Conservation (phyloP, 208 protist species). For the Balamuthia mandrillaris region DNA sequence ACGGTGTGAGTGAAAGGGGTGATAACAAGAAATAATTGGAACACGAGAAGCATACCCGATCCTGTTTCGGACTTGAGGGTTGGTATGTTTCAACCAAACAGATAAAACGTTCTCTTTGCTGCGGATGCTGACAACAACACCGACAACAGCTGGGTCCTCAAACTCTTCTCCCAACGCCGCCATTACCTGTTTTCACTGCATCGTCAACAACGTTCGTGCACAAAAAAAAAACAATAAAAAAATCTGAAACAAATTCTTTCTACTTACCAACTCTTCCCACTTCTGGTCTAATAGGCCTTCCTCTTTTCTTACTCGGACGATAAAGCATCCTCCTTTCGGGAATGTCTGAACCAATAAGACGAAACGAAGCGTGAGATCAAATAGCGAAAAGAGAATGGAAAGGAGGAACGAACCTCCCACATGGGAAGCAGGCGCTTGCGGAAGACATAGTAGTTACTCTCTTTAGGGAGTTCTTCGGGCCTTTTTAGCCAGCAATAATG, state of each 20-base stretch:
- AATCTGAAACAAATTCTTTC: neutral
- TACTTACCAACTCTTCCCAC: slow-evolving; percentile 51
- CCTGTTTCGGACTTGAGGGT: slow-evolving; percentile 29
- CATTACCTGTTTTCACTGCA: slow-evolving; percentile 7
- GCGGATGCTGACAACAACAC: slow-evolving; percentile 49
- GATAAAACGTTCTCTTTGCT: slow-evolving; percentile 51
- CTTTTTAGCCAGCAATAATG: slow-evolving; percentile 17
- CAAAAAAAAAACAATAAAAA: neutral
- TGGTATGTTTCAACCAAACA: slow-evolving; percentile 46
- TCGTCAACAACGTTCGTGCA: neutral
- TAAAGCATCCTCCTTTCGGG: slow-evolving; percentile 52
- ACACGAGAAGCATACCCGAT: neutral
- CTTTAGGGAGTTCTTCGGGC: slow-evolving; percentile 28
- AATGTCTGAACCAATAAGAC: slow-evolving; percentile 43
- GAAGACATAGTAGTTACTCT: slow-evolving; percentile 48
- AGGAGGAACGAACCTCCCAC: slow-evolving; percentile 34
- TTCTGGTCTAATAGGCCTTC: slow-evolving; percentile 8
- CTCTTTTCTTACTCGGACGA: slow-evolving; percentile 47
- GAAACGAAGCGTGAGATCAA: neutral
- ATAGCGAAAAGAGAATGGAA: neutral
- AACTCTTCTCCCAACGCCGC: slow-evolving; percentile 48
- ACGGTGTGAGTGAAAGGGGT: neutral
- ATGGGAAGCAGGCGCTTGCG: slow-evolving; percentile 34
- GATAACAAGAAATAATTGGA: neutral
- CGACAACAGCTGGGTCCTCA: slow-evolving; percentile 55